Base-by-base conservation (phyloP, 257 asterid genomes). In the Nicotiana undulata region DNA sequence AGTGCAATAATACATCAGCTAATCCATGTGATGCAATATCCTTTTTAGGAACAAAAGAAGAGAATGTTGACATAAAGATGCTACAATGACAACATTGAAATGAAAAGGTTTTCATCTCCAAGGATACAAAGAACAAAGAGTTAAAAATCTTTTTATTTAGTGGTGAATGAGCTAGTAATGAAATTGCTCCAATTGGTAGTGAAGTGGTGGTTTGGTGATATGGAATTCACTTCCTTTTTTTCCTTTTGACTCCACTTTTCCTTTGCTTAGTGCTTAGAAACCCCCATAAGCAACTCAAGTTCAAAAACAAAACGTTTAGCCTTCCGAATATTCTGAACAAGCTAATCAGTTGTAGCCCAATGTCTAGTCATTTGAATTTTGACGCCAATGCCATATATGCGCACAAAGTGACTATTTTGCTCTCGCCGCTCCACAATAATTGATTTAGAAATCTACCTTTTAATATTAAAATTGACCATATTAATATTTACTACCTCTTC, bases 161-260 rank as follows among this genome's bases (percentile, higher is more conserved):
- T 49, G 40, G 1, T 74, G 59, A 67, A 20, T 55, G 29, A 22
- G 28, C 28, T 26, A 26, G 12, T 11, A 37, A 59, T 15, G 46
- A 51, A 51, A 34, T 24, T 49, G 22, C 17, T 81, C 15, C 63
- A 44, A 34, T 75, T 59, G 81, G 55, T 11, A 46, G 28, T 59
- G 44, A 63, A 10, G 68, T 51, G 34, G 5, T 86, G 90, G 80
- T 82, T 63, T 46, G 7, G 75, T 90, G 91, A 90, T 87, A 40
- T 60, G 84, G 91, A 90, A 79, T 63, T 90, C 93, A 90, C 91
- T 90, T 82, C 74, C 11, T 9, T 59, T 16, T 16, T 80, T 13
- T 66, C 81, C 83, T 63, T 52, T 63, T 64, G 76, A 55, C 31
- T 79, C 61, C 61, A 44, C 76, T 46, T 74, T 46, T 72, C 61